Base-by-base conservation (phyloP, 805 yeast genomes). In the Yamadazyma insecticola region DNA sequence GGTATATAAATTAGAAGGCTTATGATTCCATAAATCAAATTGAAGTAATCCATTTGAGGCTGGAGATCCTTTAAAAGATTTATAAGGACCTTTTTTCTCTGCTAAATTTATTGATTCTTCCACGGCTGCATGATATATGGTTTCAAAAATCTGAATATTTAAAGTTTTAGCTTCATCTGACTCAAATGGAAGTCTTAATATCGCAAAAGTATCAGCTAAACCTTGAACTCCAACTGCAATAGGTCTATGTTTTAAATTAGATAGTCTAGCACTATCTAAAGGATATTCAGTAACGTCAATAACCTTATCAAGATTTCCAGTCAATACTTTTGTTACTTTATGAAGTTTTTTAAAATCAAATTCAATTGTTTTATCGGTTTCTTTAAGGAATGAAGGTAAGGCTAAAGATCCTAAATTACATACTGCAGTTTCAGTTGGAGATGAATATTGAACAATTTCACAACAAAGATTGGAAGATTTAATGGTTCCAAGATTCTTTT, bases 181-280 rank as follows among this genome's bases (percentile, higher is more conserved):
- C 45, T 87, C 97, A 55, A 89, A 90, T 25, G 97, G 92, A 36
- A 86, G 50, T 48, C 95, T 76, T 40, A 90, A 66, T 43, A 72
- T 68, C 71, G 86, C 74, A 58, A 87, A 90, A 2, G 81, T 70
- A 57, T 90, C 97, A 17, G 97, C 96, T 33, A 90, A 68, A 36
- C 98, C 98, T 59, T 90, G 96, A n/a, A 90, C 96, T 45, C 98
- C 98, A 14, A 90, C 61, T n/a, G 97, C 97, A 48, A 90, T 76
- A 13, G 98, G 97, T 47, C 98, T 72, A 57, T 90, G 82, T 50
- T 77, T 78, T 69, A 75, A 62, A 58, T 92, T 90, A 12, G 96
- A 85, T 27, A 40, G 51, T 48, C 70, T 71, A 4, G 97, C 90
- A 43, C 76, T 82, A 32, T 70, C 75, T 15, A 85, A 80, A 4